Percentiles rank a stretch among this genome's conserved stretches.
These are phyloP conservation scores for Cutaneotrichosporon arboriforme DNA, from an alignment of 1,284 basidiomycete species.

Conservation along the genomic window DNA sequence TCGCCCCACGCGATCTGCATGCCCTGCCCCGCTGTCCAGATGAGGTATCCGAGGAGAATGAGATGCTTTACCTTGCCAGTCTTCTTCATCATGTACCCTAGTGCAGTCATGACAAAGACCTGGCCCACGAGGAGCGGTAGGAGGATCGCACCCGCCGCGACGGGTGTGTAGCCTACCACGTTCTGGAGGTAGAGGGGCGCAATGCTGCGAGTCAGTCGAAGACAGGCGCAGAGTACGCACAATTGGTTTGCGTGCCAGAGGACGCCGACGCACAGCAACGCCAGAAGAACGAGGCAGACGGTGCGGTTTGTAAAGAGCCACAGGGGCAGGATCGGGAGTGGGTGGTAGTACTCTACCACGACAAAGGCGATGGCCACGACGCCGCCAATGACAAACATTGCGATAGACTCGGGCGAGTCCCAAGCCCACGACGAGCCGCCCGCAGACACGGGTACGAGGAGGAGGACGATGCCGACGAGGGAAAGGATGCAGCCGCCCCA, in stretches of 20 bases:
- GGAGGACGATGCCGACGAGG: constrained; percentile 27
- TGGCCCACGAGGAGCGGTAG: constrained; percentile 33
- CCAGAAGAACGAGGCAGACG: constrained; percentile 24
- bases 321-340: neutral
- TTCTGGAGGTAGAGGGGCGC: constrained; percentile 33
- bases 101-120: constrained; percentile 23
- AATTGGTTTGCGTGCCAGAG: constrained; percentile 25
- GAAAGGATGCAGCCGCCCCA: constrained; percentile 25
- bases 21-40: constrained; percentile 26
- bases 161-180: constrained; percentile 20
- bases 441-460: constrained; percentile 26
- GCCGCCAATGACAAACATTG: constrained; percentile 22
- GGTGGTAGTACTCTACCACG: constrained; percentile 15
- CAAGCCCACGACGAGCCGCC: constrained; percentile 26
- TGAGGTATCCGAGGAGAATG: constrained; percentile 26
- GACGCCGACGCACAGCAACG: constrained; percentile 31
- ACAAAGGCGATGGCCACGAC: constrained; percentile 19
- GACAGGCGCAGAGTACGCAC: neutral
- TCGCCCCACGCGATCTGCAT: constrained; percentile 22
- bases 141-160: constrained; percentile 27
- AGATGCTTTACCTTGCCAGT: constrained; percentile 19
- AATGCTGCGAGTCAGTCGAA: constrained; percentile 16
- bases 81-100: constrained; percentile 28
- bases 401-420: constrained; percentile 19
- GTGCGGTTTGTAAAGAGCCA: constrained; percentile 23